Evolutionary conservation across 257 asterid genomes (phyloP), one percentile per base, ranked within the genome.

Genomic region (Buddleja alternifolia): DNA sequence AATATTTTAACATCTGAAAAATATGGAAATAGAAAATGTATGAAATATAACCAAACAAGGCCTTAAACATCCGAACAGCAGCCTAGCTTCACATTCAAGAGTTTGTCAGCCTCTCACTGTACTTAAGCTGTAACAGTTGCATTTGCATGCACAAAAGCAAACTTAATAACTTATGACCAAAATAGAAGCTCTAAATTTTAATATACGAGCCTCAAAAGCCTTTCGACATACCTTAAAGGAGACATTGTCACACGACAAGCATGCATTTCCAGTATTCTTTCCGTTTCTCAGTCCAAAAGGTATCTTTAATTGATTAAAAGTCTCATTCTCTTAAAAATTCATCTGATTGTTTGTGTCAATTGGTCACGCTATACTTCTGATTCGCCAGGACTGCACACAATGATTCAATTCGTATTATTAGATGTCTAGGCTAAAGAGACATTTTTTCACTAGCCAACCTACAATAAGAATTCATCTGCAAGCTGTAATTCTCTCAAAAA

Each of bases 211-310:
- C 54, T 20, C 72, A 67, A 14, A 53, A 17, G 20, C 29, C 63
- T 37, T n/a, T 63, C 10, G 42, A 23, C 44, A 41, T 67, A 55
- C 65, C 44, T 66, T 40, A 45, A 46, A 8, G 14, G 29, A 52
- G 21, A 10, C 21, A 32, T 44, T 39, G 40, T 40, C 61, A 29
- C 14, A 16, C 46, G 45, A 21, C 32, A 41, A 24, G 40, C 42
- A 54, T 29, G 56, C 25, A 21, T 67, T 53, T 52, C 11, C 60
- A 51, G 51, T 14, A 58, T 53, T 59, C 66, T 45, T 54, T 64
- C 34, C 15, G n/a, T n/a, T n/a, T 36, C 21, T 58, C 50, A 41
- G 37, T 44, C 55, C 23, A 53, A 25, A 29, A 2, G 34, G 39
- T 29, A n/a, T 37, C 48, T 52, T 7, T 41, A 23, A 40, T 36